Conservation (phyloP, 2,329 filamentous ascomycete species). For the Pyrenochaeta sp. region DNA sequence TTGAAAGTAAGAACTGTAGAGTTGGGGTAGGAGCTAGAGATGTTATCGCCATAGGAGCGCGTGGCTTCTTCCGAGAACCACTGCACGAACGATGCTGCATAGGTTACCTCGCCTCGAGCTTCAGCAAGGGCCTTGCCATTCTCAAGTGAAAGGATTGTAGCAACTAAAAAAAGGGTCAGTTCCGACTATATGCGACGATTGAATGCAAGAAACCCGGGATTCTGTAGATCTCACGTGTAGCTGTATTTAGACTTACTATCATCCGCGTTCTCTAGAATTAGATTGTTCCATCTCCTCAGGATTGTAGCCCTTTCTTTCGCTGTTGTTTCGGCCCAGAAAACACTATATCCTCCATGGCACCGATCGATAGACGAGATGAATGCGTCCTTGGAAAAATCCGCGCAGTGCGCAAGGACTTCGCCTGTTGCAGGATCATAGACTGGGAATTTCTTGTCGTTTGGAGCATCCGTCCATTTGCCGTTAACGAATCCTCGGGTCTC, state of each 20-base stretch:
- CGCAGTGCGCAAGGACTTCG: neutral
- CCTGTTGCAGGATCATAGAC: neutral
- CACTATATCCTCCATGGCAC: neutral
- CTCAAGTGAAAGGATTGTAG: constrained; percentile 55
- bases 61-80: constrained; percentile 35
- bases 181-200: too few relatives aligned
- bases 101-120: constrained; percentile 28
- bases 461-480: neutral
- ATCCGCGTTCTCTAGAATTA: neutral
- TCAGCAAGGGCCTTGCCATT: constrained; percentile 77
- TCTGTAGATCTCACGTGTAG: neutral
- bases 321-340: neutral
- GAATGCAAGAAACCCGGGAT: too few relatives aligned
- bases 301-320: neutral
- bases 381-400: neutral
- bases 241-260: neutral
- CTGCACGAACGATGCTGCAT: constrained; percentile 29
- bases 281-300: neutral
- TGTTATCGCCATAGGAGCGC: constrained; percentile 15
- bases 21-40: neutral
- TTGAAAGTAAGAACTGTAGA: constrained; percentile 31
- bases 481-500: neutral
- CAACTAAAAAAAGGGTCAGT: neutral
- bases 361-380: neutral
- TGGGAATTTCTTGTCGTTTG: neutral